Evolutionary conservation across 768 basidiomycete genomes (phyloP).

Genomic region (Suillus weaverae): DNA sequence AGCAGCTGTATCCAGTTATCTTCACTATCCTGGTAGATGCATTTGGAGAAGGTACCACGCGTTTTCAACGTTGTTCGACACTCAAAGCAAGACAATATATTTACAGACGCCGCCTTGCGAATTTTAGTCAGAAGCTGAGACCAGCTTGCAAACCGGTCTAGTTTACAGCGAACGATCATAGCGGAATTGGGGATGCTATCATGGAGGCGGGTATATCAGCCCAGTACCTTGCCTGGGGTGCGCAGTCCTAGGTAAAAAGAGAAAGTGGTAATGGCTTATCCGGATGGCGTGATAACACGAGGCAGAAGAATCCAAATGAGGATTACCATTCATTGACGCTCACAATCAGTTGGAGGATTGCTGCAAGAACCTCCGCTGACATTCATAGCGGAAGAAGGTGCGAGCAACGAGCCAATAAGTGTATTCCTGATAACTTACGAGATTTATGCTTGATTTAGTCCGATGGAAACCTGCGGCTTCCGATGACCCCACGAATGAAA

Average conservation of each 20-base stretch:
- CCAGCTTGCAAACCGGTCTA: background rate
- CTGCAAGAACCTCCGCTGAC: constrained; percentile 1
- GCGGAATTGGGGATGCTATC: background rate
- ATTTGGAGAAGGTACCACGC: background rate
- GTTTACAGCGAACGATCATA: background rate
- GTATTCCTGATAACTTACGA: background rate
- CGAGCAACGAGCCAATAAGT: background rate
- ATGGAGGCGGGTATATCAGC: background rate
- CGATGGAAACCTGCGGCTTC: background rate
- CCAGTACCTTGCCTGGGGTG: background rate
- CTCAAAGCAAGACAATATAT: background rate
- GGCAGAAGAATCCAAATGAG: background rate
- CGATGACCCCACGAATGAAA: background rate
- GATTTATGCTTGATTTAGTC: background rate
- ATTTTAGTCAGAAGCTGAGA: background rate
- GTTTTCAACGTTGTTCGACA: background rate
- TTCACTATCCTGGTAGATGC: background rate
- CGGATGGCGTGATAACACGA: background rate
- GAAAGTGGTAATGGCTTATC: background rate
- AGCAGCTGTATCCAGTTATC: background rate
- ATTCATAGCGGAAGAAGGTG: constrained; percentile 4
- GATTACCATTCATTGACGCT: background rate
- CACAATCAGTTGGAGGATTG: constrained; percentile 3
- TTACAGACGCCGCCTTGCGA: constrained; percentile 3
- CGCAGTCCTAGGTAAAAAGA: background rate